Base-by-base conservation (phyloP, 768 basidiomycete genomes). In the Trichaptum fuscoviolaceum region DNA sequence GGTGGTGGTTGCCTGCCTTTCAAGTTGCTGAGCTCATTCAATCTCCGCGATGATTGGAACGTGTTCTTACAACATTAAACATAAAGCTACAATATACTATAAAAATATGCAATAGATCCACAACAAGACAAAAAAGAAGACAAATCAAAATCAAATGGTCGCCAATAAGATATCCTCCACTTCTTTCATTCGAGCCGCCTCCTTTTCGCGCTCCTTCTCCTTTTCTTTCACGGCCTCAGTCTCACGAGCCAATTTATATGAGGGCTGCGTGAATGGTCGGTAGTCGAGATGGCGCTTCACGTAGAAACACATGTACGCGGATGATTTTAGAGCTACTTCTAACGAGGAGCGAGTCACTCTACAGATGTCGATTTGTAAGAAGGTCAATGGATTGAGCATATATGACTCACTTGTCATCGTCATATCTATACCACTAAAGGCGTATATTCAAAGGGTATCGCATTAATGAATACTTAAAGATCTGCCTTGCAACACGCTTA, bases 251-350 rank as follows among this genome's bases (percentile, higher is more conserved):
- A 84, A 77, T 1, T 88, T 82, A 71, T 93, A 92, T 0, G 87
- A 86, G 5, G 91, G 91, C 27, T 82, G 86, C 71, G 80, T 82
- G 72, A 86, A 76, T 0, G 89, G 87, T 74, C 88, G 90, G 77
- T 95, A 96, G 69, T 95, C 92, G 60, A 96, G 80, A 68, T 92
- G 86, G 12, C 92, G 87, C 76, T 96, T 96, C 68, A 94, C 92
- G 74, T 96, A 97, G 79, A 96, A 95, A 69, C 93, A 93, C 95
- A 96, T 96, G 76, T 96, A 96, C 6, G 93, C 90, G 62, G 86
- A 83, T 23, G 93, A 93, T 62, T 75, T 79, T 57, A 95, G 81
- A 65, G 90, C 91, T 0, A 84, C 83, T 8, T 83, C 81, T 24
- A 95, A 81, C 26, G 81, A 89, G 12, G 93, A 86, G 24, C 82